These are phyloP conservation scores for Zoysia pacifica DNA, from an alignment of 176 grass and related monocot genomes.

Conservation along the genomic window DNA sequence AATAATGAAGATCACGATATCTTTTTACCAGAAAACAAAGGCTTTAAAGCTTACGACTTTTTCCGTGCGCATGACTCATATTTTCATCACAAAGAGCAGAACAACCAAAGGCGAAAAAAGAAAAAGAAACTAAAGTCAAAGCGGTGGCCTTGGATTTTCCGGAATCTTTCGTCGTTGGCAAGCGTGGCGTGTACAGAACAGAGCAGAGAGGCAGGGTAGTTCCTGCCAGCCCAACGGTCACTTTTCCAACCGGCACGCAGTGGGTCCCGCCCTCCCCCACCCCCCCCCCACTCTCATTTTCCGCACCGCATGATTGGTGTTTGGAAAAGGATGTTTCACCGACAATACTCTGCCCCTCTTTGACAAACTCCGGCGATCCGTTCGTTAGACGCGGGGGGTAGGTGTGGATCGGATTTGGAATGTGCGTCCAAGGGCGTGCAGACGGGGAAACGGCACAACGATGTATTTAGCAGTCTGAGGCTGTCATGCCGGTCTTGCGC, in stretches of 20 bases:
- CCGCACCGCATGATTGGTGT: conserved; percentile 19
- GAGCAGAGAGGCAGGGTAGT: neutral
- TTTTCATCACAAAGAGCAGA: neutral
- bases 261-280: conserved; percentile 17
- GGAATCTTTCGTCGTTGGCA: conserved; percentile 21
- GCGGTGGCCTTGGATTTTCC: neutral
- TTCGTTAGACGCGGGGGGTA: neutral
- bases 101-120: neutral
- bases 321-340: conserved; percentile 45
- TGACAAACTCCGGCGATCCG: conserved; percentile 9
- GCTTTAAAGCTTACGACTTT: neutral
- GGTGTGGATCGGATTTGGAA: conserved; percentile 13
- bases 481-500: neutral
- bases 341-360: conserved; percentile 1
- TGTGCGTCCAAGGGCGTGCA: conserved; percentile 21
- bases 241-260: conserved; percentile 20
- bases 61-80: conserved; percentile 11
- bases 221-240: conserved; percentile 40
- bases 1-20: neutral
- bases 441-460: neutral
- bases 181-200: neutral
- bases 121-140: conserved; percentile 28
- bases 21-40: neutral
- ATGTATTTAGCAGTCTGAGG: neutral
- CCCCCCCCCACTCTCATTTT: neutral